Percentiles rank a stretch among this genome's conserved stretches.
Conservation (phyloP, 176 grass and related monocot genomes). For the Oryza longistaminata region DNA sequence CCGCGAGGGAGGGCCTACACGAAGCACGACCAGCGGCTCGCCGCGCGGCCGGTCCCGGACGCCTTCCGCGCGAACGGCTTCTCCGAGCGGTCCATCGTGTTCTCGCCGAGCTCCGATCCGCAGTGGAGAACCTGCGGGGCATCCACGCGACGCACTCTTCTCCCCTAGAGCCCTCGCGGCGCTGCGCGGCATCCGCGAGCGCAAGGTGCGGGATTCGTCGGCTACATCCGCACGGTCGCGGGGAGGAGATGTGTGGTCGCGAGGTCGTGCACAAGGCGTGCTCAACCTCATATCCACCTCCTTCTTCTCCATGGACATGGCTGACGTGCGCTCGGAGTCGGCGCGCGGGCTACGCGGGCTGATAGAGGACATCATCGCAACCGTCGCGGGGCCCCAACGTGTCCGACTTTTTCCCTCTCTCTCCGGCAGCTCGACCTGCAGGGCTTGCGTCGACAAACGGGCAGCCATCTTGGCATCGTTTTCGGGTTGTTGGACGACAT, state of each 20-base stretch:
- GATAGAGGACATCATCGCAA: background rate
- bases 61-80: constrained; percentile 7
- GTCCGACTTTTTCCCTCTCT: constrained; percentile 50
- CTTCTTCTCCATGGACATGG: constrained; percentile 40
- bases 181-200: constrained; percentile 10
- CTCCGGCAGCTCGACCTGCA: constrained; percentile 43
- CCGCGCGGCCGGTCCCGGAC: constrained; percentile 29
- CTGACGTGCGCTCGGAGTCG: constrained; percentile 20
- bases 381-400: constrained; percentile 22
- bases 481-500: constrained; percentile 24
- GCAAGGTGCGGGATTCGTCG: constrained; percentile 16
- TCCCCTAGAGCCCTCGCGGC: constrained; percentile 17
- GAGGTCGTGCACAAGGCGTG: background rate
- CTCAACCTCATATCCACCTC: constrained; percentile 36
- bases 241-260: background rate
- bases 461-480: background rate
- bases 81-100: constrained; percentile 21
- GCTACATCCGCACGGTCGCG: background rate
- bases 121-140: constrained; percentile 30
- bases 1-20: constrained; percentile 28
- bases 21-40: constrained; percentile 26
- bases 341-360: constrained; percentile 24
- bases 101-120: constrained; percentile 21
- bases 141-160: constrained; percentile 37
- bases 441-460: background rate